Evolutionary conservation across 768 basidiomycete genomes (phyloP), one percentile per base, ranked within the genome.

Genomic region (Podaxis sp.): DNA sequence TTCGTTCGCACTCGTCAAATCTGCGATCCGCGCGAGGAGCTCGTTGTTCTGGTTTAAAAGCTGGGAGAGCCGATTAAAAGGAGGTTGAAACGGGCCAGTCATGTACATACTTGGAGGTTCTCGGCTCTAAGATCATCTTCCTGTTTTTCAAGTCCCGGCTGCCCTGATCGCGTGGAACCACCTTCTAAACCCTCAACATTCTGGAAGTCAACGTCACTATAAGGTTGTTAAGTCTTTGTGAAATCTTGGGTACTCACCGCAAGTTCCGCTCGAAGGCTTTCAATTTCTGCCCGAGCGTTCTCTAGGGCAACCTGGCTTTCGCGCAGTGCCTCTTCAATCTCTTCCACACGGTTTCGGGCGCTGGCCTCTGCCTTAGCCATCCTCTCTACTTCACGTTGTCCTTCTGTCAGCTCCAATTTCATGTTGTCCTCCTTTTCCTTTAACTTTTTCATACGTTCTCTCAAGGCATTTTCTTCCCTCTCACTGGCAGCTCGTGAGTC

Each of bases 281-380:
- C 96, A 12, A 98, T 90, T 74, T 99, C 96, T 13, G 91, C 92
- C 60, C 91, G 79, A 4, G 95, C 91, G 68, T 89, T 90, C 73
- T 99, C 96, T 10, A 99, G 81, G 0, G 96, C 93, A 50, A 86
- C 81, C 2, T 88, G 89, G 67, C 90, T 93, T 77, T 98, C 95
- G 65, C 89, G 80, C 44, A 99, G 77, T 2, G 96, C 96, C 68
- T 90, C 91, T 72, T 96, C 95, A 22, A 95, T 83, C 72, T 99
- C 96, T 62, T 88, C 89, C 0, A 93, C 80, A 30, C 94, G 83
- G 33, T 75, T 73, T 63, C 88, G 84, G 0, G 89, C 85, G 48
- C 74, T 72, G 13, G 77, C 79, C 70, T 95, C 93, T 0, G 86
- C 80, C 68, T 86, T 86, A 52, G 77, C 63, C 63, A 88, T 74